Evolutionary conservation across 352 stramenopile species (phyloP), one percentile per base, ranked within the genome.

Genomic region (Globisporangium rhizosaccharum): DNA sequence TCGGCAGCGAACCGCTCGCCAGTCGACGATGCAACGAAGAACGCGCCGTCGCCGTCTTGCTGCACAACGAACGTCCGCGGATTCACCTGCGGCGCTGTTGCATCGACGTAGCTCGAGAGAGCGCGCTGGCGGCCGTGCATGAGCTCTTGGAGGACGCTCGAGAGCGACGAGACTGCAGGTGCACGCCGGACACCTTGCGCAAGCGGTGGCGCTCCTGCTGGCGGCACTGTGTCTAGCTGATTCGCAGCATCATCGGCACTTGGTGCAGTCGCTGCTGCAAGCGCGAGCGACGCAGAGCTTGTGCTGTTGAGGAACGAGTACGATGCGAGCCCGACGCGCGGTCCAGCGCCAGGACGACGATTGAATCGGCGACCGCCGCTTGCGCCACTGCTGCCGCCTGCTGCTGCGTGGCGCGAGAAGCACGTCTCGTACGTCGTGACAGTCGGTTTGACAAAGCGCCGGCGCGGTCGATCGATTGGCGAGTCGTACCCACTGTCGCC

Each of bases 401-500:
- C 63, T 42, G 18, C 17, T 14, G 58, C 63, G 41, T 61, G 63
- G 18, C 71, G 64, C 1, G 71, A 83, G 63, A 86, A 79, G 17
- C 66, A 79, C 51, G 73, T 51, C 58, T 81, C 76, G 56, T 75
- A 86, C 5, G 63, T 70, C 9, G 73, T 86, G 25, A 74, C 61
- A 3, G 64, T 67, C 10, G 76, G 53, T 45, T 82, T 82, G n/a
- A 78, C 65, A 57, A 86, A 86, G 14, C 76, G 76, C 18, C 76
- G 67, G 11, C 73, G 68, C 4, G 67, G 51, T 3, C 69, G 65
- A 14, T 50, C 23, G 39, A 49, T n/a, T 11, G 44, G 44, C 18
- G 51, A 56, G n/a, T 30, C 12, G 54, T 59, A 37, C 15, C 28
- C 12, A 15, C 33, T 39, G 39, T 56, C 50, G 48, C 17, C 25